Percentiles rank a stretch among this genome's conserved stretches.
phyloP scores from a whole-genome alignment of 768 basidiomycete species.

The Tylopilus plumbeoviolaceoides region DNA sequence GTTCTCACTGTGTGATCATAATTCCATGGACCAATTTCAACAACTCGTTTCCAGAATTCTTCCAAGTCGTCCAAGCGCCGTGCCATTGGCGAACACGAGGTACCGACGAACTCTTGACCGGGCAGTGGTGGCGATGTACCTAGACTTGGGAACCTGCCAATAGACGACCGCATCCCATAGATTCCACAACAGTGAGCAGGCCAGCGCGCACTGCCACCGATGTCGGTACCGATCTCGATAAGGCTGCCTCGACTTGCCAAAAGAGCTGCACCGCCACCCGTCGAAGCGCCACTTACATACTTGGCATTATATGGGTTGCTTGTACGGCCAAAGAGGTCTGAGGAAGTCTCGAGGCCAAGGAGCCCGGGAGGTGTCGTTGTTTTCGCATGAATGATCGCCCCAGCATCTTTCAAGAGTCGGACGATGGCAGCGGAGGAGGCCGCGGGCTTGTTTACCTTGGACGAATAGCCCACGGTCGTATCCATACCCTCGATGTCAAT shows the following conservation, averaged over 20 bases:
- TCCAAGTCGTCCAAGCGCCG: conserved; percentile 39
- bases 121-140: conserved; percentile 31
- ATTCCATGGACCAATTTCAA: conserved; percentile 40
- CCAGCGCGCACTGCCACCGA: conserved; percentile 48
- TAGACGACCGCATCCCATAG: conserved; percentile 38
- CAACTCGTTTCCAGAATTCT: conserved; percentile 40
- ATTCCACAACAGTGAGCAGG: conserved; percentile 48
- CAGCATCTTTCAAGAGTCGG: conserved; percentile 38
- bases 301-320: conserved; percentile 45
- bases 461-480: conserved; percentile 43
- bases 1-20: conserved; percentile 39
- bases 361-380: conserved; percentile 43
- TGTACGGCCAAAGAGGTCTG: conserved; percentile 45
- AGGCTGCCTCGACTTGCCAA: conserved; percentile 42
- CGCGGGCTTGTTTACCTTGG: conserved; percentile 33
- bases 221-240: conserved; percentile 46
- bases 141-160: conserved; percentile 35
- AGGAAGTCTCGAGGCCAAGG: conserved; percentile 37
- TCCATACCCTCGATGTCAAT: conserved; percentile 44
- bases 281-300: conserved; percentile 44
- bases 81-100: conserved; percentile 39
- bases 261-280: conserved; percentile 49
- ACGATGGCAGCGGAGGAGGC: conserved; percentile 36
- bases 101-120: conserved; percentile 37
- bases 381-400: conserved; percentile 40